Evolutionary conservation across 768 basidiomycete genomes (phyloP), one percentile per base, ranked within the genome.

Genomic region (Boletus insuetus): DNA sequence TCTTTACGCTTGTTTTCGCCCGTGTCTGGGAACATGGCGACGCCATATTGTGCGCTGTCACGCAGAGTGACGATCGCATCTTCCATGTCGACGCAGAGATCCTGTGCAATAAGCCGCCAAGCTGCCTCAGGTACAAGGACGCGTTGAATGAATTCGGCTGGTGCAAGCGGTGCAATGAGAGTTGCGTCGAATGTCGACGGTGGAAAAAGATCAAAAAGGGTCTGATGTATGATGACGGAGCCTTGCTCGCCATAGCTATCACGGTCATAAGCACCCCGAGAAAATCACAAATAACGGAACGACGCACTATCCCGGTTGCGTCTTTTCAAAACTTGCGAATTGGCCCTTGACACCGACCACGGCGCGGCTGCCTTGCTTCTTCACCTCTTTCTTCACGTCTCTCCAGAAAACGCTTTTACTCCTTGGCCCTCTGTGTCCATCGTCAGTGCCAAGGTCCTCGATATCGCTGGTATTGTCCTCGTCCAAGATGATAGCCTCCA

Each of bases 61-160:
- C 83, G 79, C 46, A 94, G 69, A 6, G 90, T 82, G 20, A 71
- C 64, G 12, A 87, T 63, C 0, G 89, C 91, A 0, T 69, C 63
- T 4, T 75, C 69, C 3, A 76, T 77, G 40, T 70, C 63, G 12
- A 86, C 70, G 1, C 65, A 56, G 63, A 80, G 80, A 66, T 98
- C 94, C 54, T 88, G 78, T 75, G 84, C 84, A 56, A 98, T 91
- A n/a, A 98, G 82, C 22, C 80, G 76, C 39, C 87, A 76, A 1
- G 87, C 91, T 0, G 87, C 83, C 72, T 98, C 95, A 2, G 96
- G 96, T 3, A 98, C 84, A n/a, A 98, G 80, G 31, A 98, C 79
- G 16, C 86, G 85, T 38, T 88, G 84, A 37, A 93, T 78, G 65
- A 94, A 96, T 54, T 92, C 87, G 34, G 82, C 80, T 0, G 84